Evolutionary conservation across 2,329 filamentous ascomycete genomes (phyloP).

Genomic region (Xylariaceae sp.): DNA sequence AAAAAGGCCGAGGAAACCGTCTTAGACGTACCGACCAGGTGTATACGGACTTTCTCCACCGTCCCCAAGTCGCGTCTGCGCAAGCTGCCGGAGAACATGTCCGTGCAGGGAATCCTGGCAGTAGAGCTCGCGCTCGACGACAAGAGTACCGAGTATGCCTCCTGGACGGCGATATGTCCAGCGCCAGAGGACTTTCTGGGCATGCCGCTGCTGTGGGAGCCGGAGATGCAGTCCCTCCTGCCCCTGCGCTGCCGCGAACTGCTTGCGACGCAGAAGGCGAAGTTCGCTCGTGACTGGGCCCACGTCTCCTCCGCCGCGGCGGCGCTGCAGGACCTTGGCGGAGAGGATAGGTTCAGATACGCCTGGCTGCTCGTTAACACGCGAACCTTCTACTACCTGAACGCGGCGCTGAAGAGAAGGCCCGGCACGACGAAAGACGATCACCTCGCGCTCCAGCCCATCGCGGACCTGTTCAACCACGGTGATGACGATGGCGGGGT

Average conservation of each 20-base stretch:
- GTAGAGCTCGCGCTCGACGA: slow-evolving; percentile 55
- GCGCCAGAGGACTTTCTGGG: slow-evolving; percentile 50
- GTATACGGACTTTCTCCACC: slow-evolving; percentile 60
- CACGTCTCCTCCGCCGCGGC: slow-evolving; percentile 37
- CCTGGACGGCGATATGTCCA: slow-evolving; percentile 67
- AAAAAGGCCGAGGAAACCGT: slow-evolving; percentile 53
- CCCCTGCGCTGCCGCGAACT: slow-evolving; percentile 40
- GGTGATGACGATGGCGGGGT: slow-evolving; percentile 23
- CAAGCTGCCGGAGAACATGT: slow-evolving; percentile 47
- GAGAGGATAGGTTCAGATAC: slow-evolving; percentile 37
- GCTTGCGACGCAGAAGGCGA: slow-evolving; percentile 49
- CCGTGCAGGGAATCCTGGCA: slow-evolving; percentile 69
- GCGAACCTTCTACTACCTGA: slow-evolving; percentile 55
- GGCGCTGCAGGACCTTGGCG: slow-evolving; percentile 8
- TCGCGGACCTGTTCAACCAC: slow-evolving; percentile 68
- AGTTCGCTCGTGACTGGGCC: slow-evolving; percentile 46
- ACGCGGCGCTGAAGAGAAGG: slow-evolving; percentile 38
- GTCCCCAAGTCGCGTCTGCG: slow-evolving; percentile 49
- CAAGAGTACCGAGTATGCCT: slow-evolving; percentile 38
- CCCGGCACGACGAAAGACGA: slow-evolving; percentile 39
- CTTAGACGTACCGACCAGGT: slow-evolving; percentile 57
- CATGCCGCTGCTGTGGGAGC: slow-evolving; percentile 46
- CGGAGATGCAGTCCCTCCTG: slow-evolving; percentile 40
- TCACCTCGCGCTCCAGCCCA: slow-evolving; percentile 64
- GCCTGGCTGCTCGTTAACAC: slow-evolving; percentile 58